phyloP scores from a whole-genome alignment of 208 protist genomes.

The Sergeia podlipaevii region DNA sequence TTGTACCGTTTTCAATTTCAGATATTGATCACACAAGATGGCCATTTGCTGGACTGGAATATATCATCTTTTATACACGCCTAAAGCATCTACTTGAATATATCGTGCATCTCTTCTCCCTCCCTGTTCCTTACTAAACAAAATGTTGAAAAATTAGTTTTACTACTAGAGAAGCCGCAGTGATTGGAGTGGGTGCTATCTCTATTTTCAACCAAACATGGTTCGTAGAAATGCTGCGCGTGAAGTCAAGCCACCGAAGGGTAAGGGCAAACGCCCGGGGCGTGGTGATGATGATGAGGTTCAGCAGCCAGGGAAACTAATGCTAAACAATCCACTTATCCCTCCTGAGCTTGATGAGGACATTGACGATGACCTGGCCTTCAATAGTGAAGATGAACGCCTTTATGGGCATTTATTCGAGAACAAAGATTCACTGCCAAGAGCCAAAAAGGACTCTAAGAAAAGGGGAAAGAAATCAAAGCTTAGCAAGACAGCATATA shows the following conservation, averaged over 20 bases:
- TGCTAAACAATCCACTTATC: slow-evolving; percentile 80
- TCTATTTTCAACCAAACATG: too few species aligned
- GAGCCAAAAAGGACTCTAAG: slow-evolving; percentile 15
- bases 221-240: too few species aligned
- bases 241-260: not conserved
- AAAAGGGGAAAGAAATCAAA: slow-evolving; percentile 15
- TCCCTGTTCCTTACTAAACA: too few species aligned
- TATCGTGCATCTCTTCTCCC: too few species aligned
- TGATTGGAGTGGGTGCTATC: too few species aligned
- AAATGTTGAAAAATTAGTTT: too few species aligned
- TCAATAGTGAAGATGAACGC: slow-evolving; percentile 89
- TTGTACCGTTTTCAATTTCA: too few species aligned
- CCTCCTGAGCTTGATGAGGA: slow-evolving; percentile 85
- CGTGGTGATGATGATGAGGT: slow-evolving; percentile 20
- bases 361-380: slow-evolving; percentile 89
- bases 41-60: too few species aligned
- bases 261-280: not conserved
- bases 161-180: too few species aligned
- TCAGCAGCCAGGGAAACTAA: slow-evolving; percentile 62
- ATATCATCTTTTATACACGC: too few species aligned
- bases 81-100: too few species aligned
- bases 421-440: slow-evolving; percentile 10
- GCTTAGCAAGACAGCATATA: not conserved
- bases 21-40: too few species aligned
- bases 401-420: slow-evolving; percentile 84